A percentile compares a stretch with the other conserved stretches of the same genome.
phyloP scores from a whole-genome alignment of 1,284 basidiomycete species.

The Fomitopsis pinicola region DNA sequence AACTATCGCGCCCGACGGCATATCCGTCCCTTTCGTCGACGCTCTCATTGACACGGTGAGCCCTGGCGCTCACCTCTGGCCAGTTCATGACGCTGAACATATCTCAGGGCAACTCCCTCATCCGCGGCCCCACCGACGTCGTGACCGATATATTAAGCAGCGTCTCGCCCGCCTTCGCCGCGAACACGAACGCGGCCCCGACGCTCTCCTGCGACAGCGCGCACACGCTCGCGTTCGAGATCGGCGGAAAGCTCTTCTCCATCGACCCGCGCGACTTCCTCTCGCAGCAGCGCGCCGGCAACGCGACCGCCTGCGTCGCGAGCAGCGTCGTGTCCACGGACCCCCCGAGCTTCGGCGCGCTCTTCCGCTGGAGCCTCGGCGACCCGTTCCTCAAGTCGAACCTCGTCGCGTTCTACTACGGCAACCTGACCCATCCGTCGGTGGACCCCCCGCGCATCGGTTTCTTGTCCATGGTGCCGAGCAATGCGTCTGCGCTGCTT shows the following conservation, averaged over 20 bases:
- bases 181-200: constrained; percentile 20
- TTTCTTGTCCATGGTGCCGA: constrained; percentile 61
- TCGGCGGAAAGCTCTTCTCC: constrained; percentile 59
- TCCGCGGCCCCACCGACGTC: constrained; percentile 35
- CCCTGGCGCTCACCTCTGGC: background rate
- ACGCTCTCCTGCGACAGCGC: constrained; percentile 40
- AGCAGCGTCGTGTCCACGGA: constrained; percentile 53
- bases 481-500: constrained; percentile 40
- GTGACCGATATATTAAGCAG: constrained; percentile 35
- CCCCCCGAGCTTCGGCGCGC: constrained; percentile 33
- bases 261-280: constrained; percentile 66
- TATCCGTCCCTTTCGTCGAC: constrained; percentile 33
- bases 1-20: constrained; percentile 29
- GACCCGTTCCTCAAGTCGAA: constrained; percentile 40
- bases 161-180: constrained; percentile 32
- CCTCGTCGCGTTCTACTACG: constrained; percentile 54
- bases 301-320: constrained; percentile 41
- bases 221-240: constrained; percentile 55
- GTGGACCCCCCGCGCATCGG: constrained; percentile 66
- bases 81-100: background rate
- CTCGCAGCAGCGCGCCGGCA: constrained; percentile 31
- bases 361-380: constrained; percentile 36
- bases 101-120: constrained; percentile 34
- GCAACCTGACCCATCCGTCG: constrained; percentile 60
- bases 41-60: constrained; percentile 51